Base-by-base conservation (phyloP, 2,329 filamentous ascomycete species). In the Calonectria henricotiae region DNA sequence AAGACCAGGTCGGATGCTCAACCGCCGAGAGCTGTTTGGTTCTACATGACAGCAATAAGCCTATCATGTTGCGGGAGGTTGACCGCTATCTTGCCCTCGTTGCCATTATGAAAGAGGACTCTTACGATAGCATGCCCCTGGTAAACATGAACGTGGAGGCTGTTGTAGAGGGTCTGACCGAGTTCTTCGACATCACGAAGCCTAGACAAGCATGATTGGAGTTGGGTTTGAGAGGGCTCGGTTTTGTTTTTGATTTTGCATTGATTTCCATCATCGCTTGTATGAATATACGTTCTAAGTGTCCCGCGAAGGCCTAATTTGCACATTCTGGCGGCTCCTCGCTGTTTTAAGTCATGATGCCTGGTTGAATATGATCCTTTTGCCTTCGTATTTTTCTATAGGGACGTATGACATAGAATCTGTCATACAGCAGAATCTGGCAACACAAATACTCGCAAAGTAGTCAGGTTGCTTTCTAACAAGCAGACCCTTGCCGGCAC, bases 101-200 rank as follows among this genome's bases (percentile, higher is more conserved):
- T 39, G 94, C 94, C 70, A 92, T 97, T 72, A 95, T 96, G 93
- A 93, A 92, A 80, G 93, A 96, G 79, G 93, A 93, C 65, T 93
- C 92, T 32, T 94, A 94, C 76, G 92, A 95, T 79, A 94, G 93
- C 85, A 94, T 96, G 85, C 92, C 93, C 4, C 85, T 95, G 72
- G 93, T 97, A 71, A 94, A 95, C 76, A 94, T 96, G 89, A 96
- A 97, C 77, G 93, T 96, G 2, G 92, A 94, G 77, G 91, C 94
- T 0, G 92, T 95, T 37, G 93, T 95, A 61, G 90, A 93, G 77
- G 94, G 94, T 0, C 82, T 97, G 78, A 90, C 91, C 44, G 90
- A 95, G 79, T 94, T 96, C 72, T 96, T 96, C 77, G 88, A 92
- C 77, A 91, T 93, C 70, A 92, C 90, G 9, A 92, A 91, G 80